Percentiles rank a stretch among this genome's conserved stretches.
phyloP scores from a whole-genome alignment of 495 filamentous ascomycete genomes.

The Lasiosphaeria ovina region DNA sequence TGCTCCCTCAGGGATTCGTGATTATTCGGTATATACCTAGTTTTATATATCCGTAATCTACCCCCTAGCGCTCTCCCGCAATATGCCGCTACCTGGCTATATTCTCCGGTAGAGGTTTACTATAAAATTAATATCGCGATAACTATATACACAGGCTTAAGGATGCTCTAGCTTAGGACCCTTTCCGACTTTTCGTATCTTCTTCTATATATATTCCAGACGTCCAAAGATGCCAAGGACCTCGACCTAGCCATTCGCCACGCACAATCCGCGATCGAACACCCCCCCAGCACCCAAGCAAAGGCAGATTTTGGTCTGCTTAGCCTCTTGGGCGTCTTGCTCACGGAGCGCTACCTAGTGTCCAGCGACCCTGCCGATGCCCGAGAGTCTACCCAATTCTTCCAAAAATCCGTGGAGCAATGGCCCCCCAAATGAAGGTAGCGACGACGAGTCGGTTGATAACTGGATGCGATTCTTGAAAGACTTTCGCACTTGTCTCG shows the following conservation, averaged over 20 bases:
- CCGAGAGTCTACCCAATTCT: background rate
- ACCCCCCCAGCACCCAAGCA: background rate
- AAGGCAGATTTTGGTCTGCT: background rate
- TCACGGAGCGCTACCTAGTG: background rate
- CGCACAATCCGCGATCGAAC: background rate
- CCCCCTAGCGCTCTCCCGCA: too few relatives aligned
- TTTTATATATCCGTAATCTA: too few relatives aligned
- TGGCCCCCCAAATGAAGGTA: background rate
- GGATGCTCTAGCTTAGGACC: too few relatives aligned
- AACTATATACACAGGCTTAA: too few relatives aligned
- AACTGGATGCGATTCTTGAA: background rate
- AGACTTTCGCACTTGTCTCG: background rate
- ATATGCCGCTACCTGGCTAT: too few relatives aligned
- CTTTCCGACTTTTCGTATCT: too few relatives aligned
- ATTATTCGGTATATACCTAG: too few relatives aligned
- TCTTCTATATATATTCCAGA: background rate
- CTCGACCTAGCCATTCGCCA: background rate
- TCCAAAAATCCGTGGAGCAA: background rate
- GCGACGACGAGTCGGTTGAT: background rate
- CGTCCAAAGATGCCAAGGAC: background rate
- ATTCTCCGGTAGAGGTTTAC: too few relatives aligned
- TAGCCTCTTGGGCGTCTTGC: background rate
- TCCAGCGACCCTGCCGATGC: background rate
- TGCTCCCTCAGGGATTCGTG: too few relatives aligned
- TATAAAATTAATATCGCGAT: too few relatives aligned